Conservation (phyloP, 768 basidiomycete species). For the Pulveroboletus ravenelii region DNA sequence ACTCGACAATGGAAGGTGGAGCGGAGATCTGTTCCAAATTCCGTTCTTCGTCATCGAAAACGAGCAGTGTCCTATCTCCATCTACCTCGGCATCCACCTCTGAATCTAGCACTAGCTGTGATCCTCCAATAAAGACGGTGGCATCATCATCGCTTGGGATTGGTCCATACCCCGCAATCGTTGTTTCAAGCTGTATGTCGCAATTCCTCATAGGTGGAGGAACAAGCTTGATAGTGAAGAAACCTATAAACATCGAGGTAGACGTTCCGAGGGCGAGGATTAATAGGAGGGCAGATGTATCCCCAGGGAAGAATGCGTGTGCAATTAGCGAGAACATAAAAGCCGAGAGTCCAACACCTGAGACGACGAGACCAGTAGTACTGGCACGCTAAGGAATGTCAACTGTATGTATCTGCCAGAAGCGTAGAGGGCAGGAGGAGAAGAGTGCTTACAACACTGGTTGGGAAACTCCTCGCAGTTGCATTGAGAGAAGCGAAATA, state of each 20-base stretch:
- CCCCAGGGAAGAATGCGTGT: conserved; percentile 65
- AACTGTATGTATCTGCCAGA: not conserved
- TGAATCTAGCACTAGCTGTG: conserved; percentile 10
- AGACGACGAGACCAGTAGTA: conserved; percentile 72
- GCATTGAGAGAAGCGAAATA: conserved; percentile 69
- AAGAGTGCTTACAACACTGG: conserved; percentile 48
- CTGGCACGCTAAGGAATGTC: conserved; percentile 54
- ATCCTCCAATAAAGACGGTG: conserved; percentile 22
- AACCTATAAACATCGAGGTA: conserved; percentile 73
- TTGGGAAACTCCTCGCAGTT: conserved; percentile 79
- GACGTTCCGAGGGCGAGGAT: conserved; percentile 76
- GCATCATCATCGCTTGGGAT: conserved; percentile 14
- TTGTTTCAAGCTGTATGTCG: not conserved
- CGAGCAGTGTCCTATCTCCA: conserved; percentile 19
- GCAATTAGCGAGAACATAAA: conserved; percentile 84
- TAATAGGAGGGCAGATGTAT: conserved; percentile 73
- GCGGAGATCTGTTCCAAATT: conserved; percentile 22
- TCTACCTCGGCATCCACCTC: conserved; percentile 12
- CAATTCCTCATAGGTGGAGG: conserved; percentile 44
- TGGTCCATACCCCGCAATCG: conserved; percentile 17
- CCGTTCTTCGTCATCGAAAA: conserved; percentile 17
- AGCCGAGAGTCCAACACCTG: conserved; percentile 87
- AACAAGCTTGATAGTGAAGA: conserved; percentile 66
- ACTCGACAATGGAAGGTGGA: conserved; percentile 17
- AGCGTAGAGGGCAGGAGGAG: not conserved